Evolutionary conservation across 2,329 filamentous ascomycete species (phyloP).

Genomic region (Apiospora aurea): DNA sequence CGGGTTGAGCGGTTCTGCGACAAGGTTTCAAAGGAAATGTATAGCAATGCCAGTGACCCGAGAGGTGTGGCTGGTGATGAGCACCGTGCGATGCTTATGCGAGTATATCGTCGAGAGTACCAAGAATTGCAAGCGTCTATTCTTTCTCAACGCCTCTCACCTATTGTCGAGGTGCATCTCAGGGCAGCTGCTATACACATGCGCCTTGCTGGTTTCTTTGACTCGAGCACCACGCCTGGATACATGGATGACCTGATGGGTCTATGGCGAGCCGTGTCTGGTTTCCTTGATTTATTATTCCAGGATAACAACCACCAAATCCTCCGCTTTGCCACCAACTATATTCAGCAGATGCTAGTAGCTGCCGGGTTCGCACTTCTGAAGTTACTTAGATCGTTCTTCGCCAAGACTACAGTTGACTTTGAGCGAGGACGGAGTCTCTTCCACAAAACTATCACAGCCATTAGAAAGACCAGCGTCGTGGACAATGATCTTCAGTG

Average conservation of each 20-base stretch:
- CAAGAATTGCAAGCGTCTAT: slow-evolving; percentile 68
- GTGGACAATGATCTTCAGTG: slow-evolving; percentile 81
- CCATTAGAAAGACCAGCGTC: slow-evolving; percentile 76
- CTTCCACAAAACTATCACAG: slow-evolving; percentile 74
- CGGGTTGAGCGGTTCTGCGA: slow-evolving; percentile 79
- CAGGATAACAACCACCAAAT: slow-evolving; percentile 63
- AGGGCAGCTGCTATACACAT: slow-evolving; percentile 78
- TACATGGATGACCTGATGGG: slow-evolving; percentile 79
- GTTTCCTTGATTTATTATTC: slow-evolving; percentile 72
- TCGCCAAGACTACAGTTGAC: slow-evolving; percentile 76
- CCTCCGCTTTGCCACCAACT: slow-evolving; percentile 73
- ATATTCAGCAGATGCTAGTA: slow-evolving; percentile 86
- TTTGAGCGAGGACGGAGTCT: slow-evolving; percentile 70
- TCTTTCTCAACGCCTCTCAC: slow-evolving; percentile 63
- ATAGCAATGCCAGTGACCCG: slow-evolving; percentile 77
- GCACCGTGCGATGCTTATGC: slow-evolving; percentile 70
- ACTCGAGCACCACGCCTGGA: slow-evolving; percentile 73
- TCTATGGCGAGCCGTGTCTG: slow-evolving; percentile 74
- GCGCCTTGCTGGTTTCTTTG: slow-evolving; percentile 81
- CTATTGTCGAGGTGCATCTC: slow-evolving; percentile 70
- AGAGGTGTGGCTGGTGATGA: slow-evolving; percentile 73
- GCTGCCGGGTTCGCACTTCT: slow-evolving; percentile 79
- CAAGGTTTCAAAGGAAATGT: slow-evolving; percentile 81
- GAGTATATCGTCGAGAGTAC: slow-evolving; percentile 70
- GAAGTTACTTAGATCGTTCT: slow-evolving; percentile 80